phyloP scores from a whole-genome alignment of 2,329 filamentous ascomycete genomes.

The Curvularia spicifera region DNA sequence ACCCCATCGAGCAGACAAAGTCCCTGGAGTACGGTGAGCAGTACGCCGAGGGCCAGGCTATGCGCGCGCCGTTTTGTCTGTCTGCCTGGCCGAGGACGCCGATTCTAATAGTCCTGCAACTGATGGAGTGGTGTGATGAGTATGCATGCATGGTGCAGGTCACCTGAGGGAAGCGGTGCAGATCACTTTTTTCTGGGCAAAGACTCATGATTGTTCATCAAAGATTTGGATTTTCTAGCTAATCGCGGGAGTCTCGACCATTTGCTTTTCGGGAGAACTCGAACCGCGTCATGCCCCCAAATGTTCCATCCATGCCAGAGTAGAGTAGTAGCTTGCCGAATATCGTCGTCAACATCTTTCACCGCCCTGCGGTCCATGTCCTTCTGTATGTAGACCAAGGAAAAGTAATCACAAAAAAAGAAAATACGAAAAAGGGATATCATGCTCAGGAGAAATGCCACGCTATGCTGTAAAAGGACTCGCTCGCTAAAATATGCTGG shows the following conservation, averaged over 20 bases:
- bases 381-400: constrained; percentile 11
- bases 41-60: not conserved
- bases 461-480: constrained; percentile 41
- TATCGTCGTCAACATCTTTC: constrained; percentile 11
- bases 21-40: not conserved
- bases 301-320: constrained; percentile 24
- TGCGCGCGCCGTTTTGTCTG: not conserved
- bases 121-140: constrained; percentile 20
- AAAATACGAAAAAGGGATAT: constrained; percentile 31
- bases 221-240: constrained; percentile 31
- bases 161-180: constrained; percentile 24
- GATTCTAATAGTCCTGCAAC: not conserved
- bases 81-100: no score
- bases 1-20: not conserved
- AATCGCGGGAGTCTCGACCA: constrained; percentile 37
- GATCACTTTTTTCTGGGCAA: constrained; percentile 17
- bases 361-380: constrained; percentile 23
- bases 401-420: constrained; percentile 12
- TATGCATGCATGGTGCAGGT: constrained; percentile 25
- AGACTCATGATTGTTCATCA: constrained; percentile 13
- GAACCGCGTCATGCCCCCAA: constrained; percentile 22
- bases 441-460: constrained; percentile 33
- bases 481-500: constrained; percentile 49
- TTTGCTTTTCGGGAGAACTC: constrained; percentile 30
- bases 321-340: constrained; percentile 31